Evolutionary conservation across 805 yeast species (phyloP).

Genomic region (Yarrowia divulgata): DNA sequence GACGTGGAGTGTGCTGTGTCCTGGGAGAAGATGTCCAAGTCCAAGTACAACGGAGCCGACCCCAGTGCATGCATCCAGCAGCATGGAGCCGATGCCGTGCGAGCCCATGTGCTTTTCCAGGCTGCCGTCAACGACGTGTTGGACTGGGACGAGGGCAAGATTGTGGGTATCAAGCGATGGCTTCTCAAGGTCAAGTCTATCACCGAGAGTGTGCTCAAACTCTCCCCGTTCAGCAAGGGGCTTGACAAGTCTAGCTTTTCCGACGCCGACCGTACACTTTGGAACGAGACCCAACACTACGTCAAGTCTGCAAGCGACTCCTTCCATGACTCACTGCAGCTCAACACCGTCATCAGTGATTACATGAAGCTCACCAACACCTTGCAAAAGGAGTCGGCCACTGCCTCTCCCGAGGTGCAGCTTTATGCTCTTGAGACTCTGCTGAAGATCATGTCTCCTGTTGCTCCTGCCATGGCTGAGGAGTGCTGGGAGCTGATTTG

Average conservation of each 20-base stretch:
- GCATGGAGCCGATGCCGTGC: slow-evolving; percentile 92
- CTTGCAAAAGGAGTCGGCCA: slow-evolving; percentile 52
- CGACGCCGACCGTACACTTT: slow-evolving; percentile 61
- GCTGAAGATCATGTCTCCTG: slow-evolving; percentile 74
- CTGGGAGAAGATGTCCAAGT: slow-evolving; percentile 95
- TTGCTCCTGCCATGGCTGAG: slow-evolving; percentile 81
- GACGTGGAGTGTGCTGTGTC: slow-evolving; percentile 63
- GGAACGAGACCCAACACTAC: slow-evolving; percentile 62
- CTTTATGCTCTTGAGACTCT: slow-evolving; percentile 61
- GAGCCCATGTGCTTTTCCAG: slow-evolving; percentile 91
- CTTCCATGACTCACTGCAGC: slow-evolving; percentile 62
- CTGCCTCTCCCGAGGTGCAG: slow-evolving; percentile 54
- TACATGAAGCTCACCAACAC: slow-evolving; percentile 81
- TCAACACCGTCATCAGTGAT: slow-evolving; percentile 89
- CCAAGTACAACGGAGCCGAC: slow-evolving; percentile 93
- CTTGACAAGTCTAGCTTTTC: slow-evolving; percentile 46
- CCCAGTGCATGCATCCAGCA: slow-evolving; percentile 74
- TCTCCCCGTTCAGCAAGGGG: slow-evolving; percentile 12
- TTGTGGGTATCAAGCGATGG: slow-evolving; percentile 91
- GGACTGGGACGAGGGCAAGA: slow-evolving; percentile 89
- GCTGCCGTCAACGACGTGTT: slow-evolving; percentile 85
- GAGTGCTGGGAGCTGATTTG: slow-evolving; percentile 73
- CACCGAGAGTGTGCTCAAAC: slow-evolving; percentile 18
- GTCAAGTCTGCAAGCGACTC: slow-evolving; percentile 64
- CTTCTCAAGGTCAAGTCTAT: slow-evolving; percentile 60